phyloP scores from a whole-genome alignment of 108 stramenopile species.

The Cafeteria roenbergensis region DNA sequence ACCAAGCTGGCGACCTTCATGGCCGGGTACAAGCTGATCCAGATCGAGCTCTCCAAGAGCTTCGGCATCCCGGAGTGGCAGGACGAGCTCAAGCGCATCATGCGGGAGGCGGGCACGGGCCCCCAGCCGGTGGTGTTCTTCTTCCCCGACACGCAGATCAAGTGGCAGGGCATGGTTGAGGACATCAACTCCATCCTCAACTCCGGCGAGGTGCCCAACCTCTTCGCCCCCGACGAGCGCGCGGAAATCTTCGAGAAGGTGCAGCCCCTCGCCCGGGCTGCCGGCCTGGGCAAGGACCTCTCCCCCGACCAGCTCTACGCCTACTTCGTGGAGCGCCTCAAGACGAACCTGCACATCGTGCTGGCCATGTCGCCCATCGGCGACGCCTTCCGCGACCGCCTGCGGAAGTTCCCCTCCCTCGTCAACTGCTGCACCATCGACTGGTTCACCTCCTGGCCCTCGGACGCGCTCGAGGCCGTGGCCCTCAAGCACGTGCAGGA shows the following conservation, averaged over 20 bases:
- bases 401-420: slow-evolving; percentile 49
- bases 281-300: slow-evolving; percentile 46
- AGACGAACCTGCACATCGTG: slow-evolving; percentile 46
- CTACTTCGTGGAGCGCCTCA: slow-evolving; percentile 45
- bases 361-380: slow-evolving; percentile 56
- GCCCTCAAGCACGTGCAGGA: slow-evolving; percentile 39
- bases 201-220: slow-evolving; percentile 52
- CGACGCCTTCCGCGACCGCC: slow-evolving; percentile 50
- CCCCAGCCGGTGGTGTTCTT: slow-evolving; percentile 37
- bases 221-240: slow-evolving; percentile 48
- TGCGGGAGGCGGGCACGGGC: slow-evolving; percentile 39
- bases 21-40: slow-evolving; percentile 38
- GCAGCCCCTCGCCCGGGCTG: slow-evolving; percentile 40
- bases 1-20: slow-evolving; percentile 45
- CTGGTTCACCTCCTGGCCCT: slow-evolving; percentile 57
- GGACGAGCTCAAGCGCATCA: slow-evolving; percentile 50
- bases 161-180: slow-evolving; percentile 47
- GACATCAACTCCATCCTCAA: slow-evolving; percentile 59
- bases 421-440: slow-evolving; percentile 60
- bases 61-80: slow-evolving; percentile 48
- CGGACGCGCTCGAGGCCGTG: slow-evolving; percentile 48
- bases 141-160: slow-evolving; percentile 55
- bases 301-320: slow-evolving; percentile 36
- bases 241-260: slow-evolving; percentile 35
- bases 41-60: slow-evolving; percentile 56